Percentiles rank a stretch among this genome's conserved stretches.
Conservation (phyloP, 129 eudicot species). For the Artemisia annua region DNA sequence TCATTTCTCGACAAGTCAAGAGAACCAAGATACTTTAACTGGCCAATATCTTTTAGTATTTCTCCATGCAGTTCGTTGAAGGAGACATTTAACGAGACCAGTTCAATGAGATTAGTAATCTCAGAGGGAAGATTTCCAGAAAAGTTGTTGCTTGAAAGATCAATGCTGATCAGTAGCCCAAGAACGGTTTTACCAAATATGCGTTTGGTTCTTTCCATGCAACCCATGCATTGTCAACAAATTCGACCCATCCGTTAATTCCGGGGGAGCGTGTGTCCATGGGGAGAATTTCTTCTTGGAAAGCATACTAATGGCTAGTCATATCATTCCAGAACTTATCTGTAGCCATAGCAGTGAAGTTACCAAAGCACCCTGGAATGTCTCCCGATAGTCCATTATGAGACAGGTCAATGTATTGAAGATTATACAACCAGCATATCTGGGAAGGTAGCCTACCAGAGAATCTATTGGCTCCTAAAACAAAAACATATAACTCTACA, state of each 20-base stretch:
- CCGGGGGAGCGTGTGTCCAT: not conserved
- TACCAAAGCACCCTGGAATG: constrained; percentile 21
- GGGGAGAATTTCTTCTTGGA: no score
- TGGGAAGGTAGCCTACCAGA: constrained; percentile 29
- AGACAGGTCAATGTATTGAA: constrained; percentile 34
- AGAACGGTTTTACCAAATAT: constrained; percentile 13
- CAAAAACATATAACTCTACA: constrained; percentile 14
- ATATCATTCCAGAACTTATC: not conserved
- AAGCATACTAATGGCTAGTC: not conserved
- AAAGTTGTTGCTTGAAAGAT: constrained; percentile 32
- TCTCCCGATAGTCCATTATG: constrained; percentile 21
- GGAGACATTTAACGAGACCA: constrained; percentile 19
- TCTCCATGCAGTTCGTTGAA: constrained; percentile 22
- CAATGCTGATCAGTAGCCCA: constrained; percentile 21
- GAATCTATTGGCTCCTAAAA: constrained; percentile 24
- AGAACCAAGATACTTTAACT: constrained; percentile 6
- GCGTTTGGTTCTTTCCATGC: constrained; percentile 22
- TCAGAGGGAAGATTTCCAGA: constrained; percentile 25
- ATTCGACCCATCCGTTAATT: not conserved
- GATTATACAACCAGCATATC: constrained; percentile 5
- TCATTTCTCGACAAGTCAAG: constrained; percentile 38
- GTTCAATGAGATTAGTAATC: constrained; percentile 2
- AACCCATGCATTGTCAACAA: constrained; percentile 20
- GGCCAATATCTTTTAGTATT: constrained; percentile 22
- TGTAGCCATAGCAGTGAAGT: constrained; percentile 18